Evolutionary conservation across 2,329 filamentous ascomycete genomes (phyloP).

Genomic region (Venturia aucupariae): DNA sequence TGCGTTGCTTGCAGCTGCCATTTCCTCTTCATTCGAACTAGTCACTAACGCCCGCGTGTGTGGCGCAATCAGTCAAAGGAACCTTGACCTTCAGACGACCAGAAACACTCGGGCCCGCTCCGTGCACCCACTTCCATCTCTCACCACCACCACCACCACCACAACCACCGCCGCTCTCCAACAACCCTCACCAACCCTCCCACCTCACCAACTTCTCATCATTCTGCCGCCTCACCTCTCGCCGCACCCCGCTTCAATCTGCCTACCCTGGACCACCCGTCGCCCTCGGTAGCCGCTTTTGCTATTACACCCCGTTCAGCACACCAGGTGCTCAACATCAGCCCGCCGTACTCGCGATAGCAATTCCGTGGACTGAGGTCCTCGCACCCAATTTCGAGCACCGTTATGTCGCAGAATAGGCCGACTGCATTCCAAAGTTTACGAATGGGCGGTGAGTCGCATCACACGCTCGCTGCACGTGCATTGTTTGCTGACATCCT

Average conservation of each 20-base stretch:
- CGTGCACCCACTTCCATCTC: conserved; percentile 14
- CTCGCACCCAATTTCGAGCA: conserved; percentile 17
- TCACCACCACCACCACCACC: neutral
- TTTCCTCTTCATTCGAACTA: neutral
- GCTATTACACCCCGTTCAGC: conserved; percentile 30
- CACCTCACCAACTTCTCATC: conserved; percentile 10
- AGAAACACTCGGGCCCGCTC: conserved; percentile 15
- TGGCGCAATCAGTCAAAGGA: conserved; percentile 1
- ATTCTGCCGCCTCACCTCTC: conserved; percentile 2
- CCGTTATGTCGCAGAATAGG: conserved; percentile 78
- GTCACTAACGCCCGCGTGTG: conserved; percentile 5
- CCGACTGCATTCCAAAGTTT: conserved; percentile 79
- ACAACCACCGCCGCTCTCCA: neutral
- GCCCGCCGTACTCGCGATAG: conserved; percentile 34
- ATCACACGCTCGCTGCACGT: neutral
- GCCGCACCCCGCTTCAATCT: neutral
- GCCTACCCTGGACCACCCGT: conserved; percentile 14
- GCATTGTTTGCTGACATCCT: conserved; percentile 25
- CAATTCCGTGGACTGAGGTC: conserved; percentile 18
- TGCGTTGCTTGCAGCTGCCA: neutral
- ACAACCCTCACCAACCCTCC: conserved; percentile 4
- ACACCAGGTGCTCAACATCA: conserved; percentile 37
- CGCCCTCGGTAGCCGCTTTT: conserved; percentile 48
- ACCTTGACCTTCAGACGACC: conserved; percentile 4
- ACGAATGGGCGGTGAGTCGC: conserved; percentile 89